Percentiles rank a stretch among this genome's conserved stretches.
phyloP scores from a whole-genome alignment of 2,329 filamentous ascomycete species.

The Cladophialophora bantiana region DNA sequence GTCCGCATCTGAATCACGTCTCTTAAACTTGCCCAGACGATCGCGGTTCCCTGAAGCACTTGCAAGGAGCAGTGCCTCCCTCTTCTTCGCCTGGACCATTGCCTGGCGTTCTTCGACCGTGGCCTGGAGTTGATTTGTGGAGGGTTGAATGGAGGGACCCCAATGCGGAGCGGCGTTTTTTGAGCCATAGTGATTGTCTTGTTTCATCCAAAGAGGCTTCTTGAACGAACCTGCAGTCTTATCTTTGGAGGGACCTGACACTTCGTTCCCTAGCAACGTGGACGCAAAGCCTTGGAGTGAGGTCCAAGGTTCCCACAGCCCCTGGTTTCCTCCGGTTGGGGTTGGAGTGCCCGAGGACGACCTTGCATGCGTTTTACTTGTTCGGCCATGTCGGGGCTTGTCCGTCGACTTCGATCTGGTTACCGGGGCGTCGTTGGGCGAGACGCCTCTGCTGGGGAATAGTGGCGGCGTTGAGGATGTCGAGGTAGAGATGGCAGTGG shows the following conservation, averaged over 20 bases:
- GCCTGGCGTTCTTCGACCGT: constrained; percentile 55
- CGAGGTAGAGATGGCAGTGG: constrained; percentile 43
- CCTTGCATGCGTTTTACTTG: constrained; percentile 17
- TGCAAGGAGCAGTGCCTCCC: constrained; percentile 54
- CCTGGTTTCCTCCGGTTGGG: constrained; percentile 20
- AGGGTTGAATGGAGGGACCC: constrained; percentile 47
- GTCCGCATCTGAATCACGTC: constrained; percentile 53
- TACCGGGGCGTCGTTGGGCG: constrained; percentile 46
- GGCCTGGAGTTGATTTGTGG: constrained; percentile 39
- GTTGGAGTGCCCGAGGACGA: constrained; percentile 16
- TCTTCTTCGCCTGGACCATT: constrained; percentile 56
- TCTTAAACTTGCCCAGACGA: constrained; percentile 51
- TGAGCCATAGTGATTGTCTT: constrained; percentile 45
- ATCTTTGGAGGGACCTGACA: constrained; percentile 41
- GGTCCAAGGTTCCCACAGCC: constrained; percentile 56
- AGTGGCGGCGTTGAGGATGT: constrained; percentile 43
- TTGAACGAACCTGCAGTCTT: constrained; percentile 36
- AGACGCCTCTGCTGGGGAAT: constrained; percentile 50
- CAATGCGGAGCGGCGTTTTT: constrained; percentile 43
- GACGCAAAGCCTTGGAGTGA: constrained; percentile 58
- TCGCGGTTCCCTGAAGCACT: constrained; percentile 50
- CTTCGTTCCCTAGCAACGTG: constrained; percentile 54
- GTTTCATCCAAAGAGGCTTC: constrained; percentile 36
- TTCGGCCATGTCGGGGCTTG: constrained; percentile 21
- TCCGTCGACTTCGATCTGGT: constrained; percentile 33